Conservation (phyloP, 2,329 filamentous ascomycete species). For the Fusarium sp. region DNA sequence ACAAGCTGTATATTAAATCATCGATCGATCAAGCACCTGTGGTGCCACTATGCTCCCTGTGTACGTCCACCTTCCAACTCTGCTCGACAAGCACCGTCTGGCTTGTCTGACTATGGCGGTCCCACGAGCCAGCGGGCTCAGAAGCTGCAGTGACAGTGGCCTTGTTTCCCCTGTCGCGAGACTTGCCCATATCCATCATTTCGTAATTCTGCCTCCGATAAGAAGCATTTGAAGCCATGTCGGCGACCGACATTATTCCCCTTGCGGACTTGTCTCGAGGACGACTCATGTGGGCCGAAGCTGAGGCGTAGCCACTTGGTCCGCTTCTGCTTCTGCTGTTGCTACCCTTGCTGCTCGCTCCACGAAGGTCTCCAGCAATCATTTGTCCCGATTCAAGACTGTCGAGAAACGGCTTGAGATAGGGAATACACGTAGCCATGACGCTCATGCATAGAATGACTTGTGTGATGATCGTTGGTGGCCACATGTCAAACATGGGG, state of each 20-base stretch:
- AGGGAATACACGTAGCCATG: slow-evolving; percentile 34
- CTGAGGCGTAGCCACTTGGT: slow-evolving; percentile 6
- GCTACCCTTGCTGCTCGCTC: slow-evolving; percentile 20
- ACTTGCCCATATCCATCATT: slow-evolving; percentile 28
- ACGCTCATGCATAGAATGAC: slow-evolving; percentile 36
- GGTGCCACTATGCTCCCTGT: slow-evolving; percentile 15
- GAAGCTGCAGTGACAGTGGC: slow-evolving; percentile 4
- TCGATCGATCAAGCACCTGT: not conserved
- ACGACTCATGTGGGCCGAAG: not conserved
- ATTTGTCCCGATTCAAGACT: slow-evolving; percentile 37
- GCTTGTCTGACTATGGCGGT: slow-evolving; percentile 36
- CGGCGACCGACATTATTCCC: slow-evolving; percentile 4
- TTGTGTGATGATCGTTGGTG: slow-evolving; percentile 23
- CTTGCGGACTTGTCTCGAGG: not conserved
- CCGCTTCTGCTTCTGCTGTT: slow-evolving; percentile 19
- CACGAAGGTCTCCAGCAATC: slow-evolving; percentile 23
- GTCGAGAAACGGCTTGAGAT: slow-evolving; percentile 37
- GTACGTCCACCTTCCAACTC: slow-evolving; percentile 32
- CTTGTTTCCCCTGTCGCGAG: slow-evolving; percentile 1
- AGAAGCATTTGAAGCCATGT: slow-evolving; percentile 19
- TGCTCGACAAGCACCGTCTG: slow-evolving; percentile 37
- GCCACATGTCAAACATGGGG: slow-evolving; percentile 35
- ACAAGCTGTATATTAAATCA: not conserved
- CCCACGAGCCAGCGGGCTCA: slow-evolving; percentile 25
- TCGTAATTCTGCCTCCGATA: slow-evolving; percentile 27